Percentiles rank a stretch among this genome's conserved stretches.
These are phyloP conservation scores for Meira miltonrushii DNA, from an alignment of 1,284 basidiomycete species.

Conservation along the genomic window DNA sequence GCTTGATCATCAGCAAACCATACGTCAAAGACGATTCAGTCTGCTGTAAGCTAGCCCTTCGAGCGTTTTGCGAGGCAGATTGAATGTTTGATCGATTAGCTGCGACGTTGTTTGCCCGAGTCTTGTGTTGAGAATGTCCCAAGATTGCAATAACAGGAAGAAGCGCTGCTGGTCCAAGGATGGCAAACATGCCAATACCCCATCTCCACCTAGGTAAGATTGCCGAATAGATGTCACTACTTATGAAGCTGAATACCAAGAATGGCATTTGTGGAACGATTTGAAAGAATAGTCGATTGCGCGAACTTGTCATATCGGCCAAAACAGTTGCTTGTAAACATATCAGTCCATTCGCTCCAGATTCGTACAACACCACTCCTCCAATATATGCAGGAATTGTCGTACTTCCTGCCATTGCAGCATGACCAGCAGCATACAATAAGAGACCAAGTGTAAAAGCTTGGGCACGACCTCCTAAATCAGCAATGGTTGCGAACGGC, in stretches of 20 bases:
- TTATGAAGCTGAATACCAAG: constrained; percentile 15
- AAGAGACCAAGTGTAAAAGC: constrained; percentile 10
- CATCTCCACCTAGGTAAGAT: constrained; percentile 16
- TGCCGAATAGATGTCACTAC: constrained; percentile 13
- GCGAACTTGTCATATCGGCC: constrained; percentile 15
- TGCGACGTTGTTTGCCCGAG: background rate
- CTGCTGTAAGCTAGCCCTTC: background rate
- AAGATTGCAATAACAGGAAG: constrained; percentile 13
- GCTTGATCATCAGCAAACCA: background rate
- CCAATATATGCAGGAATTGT: constrained; percentile 5
- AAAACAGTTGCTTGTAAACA: constrained; percentile 13
- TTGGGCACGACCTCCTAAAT: constrained; percentile 7
- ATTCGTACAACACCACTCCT: constrained; percentile 14
- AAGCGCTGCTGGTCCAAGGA: constrained; percentile 15
- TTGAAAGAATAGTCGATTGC: constrained; percentile 13
- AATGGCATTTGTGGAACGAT: constrained; percentile 18
- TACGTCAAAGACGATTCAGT: background rate
- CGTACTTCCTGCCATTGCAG: constrained; percentile 1
- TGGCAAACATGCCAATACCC: constrained; percentile 19
- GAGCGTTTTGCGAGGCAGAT: background rate
- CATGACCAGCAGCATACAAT: constrained; percentile 14
- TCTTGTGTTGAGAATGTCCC: constrained; percentile 1
- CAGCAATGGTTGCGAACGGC: constrained; percentile 15
- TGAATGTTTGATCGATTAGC: background rate
- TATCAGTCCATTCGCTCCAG: constrained; percentile 17